These are phyloP conservation scores for Yamadazyma aaseri DNA, from an alignment of 1,139 yeast genomes.

Conservation along the genomic window DNA sequence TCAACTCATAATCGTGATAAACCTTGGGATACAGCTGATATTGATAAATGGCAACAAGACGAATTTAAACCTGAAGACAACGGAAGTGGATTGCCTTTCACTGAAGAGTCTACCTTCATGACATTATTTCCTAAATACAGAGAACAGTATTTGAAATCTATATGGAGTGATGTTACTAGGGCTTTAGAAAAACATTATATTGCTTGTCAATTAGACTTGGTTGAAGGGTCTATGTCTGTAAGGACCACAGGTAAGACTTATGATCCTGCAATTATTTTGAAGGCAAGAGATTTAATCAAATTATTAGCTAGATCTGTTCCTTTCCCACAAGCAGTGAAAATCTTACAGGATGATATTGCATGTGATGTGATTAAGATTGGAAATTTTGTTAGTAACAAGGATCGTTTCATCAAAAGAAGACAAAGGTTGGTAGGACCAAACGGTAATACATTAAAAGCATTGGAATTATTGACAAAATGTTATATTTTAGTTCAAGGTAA, in stretches of 20 bases:
- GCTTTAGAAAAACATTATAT: conserved; percentile 71
- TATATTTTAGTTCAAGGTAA: conserved; percentile 96
- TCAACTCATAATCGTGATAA: conserved; percentile 92
- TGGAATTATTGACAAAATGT: conserved; percentile 89
- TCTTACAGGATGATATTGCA: conserved; percentile 87
- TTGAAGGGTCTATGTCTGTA: conserved; percentile 97
- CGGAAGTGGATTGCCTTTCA: conserved; percentile 78
- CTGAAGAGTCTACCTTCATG: conserved; percentile 94
- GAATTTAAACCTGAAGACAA: conserved; percentile 91
- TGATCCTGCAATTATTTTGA: conserved; percentile 92
- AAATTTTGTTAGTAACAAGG: conserved; percentile 83
- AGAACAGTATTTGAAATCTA: conserved; percentile 81
- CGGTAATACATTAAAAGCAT: conserved; percentile 94
- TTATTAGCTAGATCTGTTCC: conserved; percentile 95
- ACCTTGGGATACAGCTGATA: conserved; percentile 97
- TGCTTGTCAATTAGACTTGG: conserved; percentile 80
- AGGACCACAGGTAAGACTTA: conserved; percentile 92
- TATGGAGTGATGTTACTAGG: conserved; percentile 92
- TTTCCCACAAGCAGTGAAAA: conserved; percentile 91
- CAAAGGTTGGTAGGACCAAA: conserved; percentile 96
- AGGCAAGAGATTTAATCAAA: conserved; percentile 93
- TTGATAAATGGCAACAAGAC: conserved; percentile 90
- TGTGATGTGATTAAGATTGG: conserved; percentile 97
- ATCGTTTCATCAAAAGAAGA: conserved; percentile 90
- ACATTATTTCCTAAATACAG: conserved; percentile 96